Base-by-base conservation (phyloP, 805 yeast species). In the Ogataea trehaloabstinens region DNA sequence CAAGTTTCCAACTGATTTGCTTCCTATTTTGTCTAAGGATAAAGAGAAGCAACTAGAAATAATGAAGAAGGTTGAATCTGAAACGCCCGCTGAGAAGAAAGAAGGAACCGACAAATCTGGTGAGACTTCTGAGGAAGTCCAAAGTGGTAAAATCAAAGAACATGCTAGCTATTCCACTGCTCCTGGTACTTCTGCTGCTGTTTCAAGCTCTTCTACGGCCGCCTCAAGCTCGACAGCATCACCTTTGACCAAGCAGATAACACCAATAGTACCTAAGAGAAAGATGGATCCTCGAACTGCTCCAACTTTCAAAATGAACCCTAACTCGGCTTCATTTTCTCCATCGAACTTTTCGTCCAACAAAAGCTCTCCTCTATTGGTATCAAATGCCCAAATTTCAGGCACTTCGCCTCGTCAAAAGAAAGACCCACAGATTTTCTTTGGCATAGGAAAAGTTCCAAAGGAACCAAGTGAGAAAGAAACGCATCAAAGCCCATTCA, bases 21-120 rank as follows among this genome's bases (percentile, higher is more conserved):
- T 82, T 44, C 89, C 93, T 6, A 81, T 84, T 15, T 64, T 83
- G 22, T 66, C 90, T 7, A 81, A 85, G 59, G 85, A 80, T 48
- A 78, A 76, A 53, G 55, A 56, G n/a, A 80, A 79, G 55, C 86
- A 80, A 55, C 78, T 76, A 41, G 83, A 79, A 55, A 77, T 78
- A 24, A 56, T 71, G 50, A 71, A 41, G 31, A 67, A 63, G 38
- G 41, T 33, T 30, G 38, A 41, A 18, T 28, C 42, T 15, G 27
- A 37, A 4, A n/a, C 31, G 24, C 25, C 12, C 12, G 8, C 25
- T 8, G 25, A 22, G 12, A 12, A 8, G 25, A 22, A 22, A 22
- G 11, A 22, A 8, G 12, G 12, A 8, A 27, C 30, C 8, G 30
- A 27, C 16, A 8, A 11, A 11, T 11, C 19, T 7, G 19, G 19